Conservation (phyloP, 2,329 filamentous ascomycete species). For the Diplodia seriata region DNA sequence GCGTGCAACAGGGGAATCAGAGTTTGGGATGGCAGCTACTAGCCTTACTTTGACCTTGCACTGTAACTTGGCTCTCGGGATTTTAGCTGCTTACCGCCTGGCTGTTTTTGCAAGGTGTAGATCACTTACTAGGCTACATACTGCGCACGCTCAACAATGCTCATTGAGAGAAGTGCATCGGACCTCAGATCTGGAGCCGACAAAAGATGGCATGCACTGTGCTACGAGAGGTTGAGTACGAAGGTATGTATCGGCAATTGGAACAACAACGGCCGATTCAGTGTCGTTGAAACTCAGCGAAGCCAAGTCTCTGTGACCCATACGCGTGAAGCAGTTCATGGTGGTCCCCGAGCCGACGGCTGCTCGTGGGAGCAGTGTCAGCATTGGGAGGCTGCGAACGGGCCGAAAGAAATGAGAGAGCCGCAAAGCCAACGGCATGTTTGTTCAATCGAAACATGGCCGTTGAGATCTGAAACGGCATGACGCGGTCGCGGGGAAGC, state of each 20-base stretch:
- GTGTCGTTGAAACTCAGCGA: not conserved
- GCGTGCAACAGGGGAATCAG: not conserved
- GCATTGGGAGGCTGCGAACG: no score
- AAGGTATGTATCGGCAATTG: no score
- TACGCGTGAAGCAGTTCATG: no score
- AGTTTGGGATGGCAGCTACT: not conserved
- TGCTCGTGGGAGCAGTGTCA: no score
- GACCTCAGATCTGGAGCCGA: not conserved
- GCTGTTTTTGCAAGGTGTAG: not conserved
- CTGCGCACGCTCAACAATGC: not conserved
- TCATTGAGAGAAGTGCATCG: not conserved
- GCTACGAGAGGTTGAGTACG: no score
- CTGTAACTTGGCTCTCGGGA: not conserved
- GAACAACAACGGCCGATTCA: no score
- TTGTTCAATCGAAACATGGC: no score
- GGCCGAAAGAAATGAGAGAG: not conserved
- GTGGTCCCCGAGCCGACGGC: no score
- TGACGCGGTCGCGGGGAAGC: no score
- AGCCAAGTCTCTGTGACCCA: not conserved
- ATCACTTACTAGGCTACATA: conserved; percentile 1
- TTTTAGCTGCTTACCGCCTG: not conserved
- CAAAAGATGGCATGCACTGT: not conserved
- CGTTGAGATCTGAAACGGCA: not conserved
- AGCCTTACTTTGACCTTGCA: not conserved
- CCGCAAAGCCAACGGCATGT: not conserved